A percentile compares a stretch with the other conserved stretches of the same genome.
phyloP scores from a whole-genome alignment of 2,329 filamentous ascomycete genomes.

The Trichoderma arundinaceum region DNA sequence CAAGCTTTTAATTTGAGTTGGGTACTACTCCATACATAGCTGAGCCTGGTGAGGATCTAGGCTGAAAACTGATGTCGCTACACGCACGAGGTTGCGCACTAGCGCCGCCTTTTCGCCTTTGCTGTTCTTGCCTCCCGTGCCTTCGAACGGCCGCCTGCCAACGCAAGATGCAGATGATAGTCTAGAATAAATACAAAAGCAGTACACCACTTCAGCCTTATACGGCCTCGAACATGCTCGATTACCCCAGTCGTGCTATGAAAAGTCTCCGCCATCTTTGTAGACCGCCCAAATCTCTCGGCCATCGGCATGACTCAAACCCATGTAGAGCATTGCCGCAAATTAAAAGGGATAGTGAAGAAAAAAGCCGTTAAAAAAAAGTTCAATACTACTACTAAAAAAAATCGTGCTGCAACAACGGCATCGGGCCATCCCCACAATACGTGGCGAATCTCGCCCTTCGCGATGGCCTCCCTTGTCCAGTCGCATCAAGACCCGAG shows the following conservation, averaged over 20 bases:
- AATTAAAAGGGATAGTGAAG: neutral
- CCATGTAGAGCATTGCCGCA: neutral
- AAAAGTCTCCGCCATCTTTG: neutral
- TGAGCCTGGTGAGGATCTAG: neutral
- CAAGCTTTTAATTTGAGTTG: neutral
- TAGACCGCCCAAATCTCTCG: conserved; percentile 11
- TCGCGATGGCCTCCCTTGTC: neutral
- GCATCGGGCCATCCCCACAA: neutral
- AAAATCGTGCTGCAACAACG: neutral
- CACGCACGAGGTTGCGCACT: neutral
- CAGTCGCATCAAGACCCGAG: neutral
- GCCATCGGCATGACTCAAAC: conserved; percentile 7
- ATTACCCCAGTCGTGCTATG: too few relatives aligned
- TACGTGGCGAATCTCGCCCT: conserved; percentile 7
- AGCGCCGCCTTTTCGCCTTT: conserved; percentile 1
- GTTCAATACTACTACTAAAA: neutral
- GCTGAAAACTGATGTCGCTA: neutral
- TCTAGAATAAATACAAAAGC: neutral
- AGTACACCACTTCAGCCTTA: conserved; percentile 24
- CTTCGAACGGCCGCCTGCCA: neutral
- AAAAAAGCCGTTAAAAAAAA: neutral
- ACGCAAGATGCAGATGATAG: neutral
- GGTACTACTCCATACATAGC: neutral
- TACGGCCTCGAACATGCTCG: neutral
- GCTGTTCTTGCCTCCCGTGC: neutral